Base-by-base conservation (phyloP, 495 filamentous ascomycete genomes). In the Venustampulla echinocandica region DNA sequence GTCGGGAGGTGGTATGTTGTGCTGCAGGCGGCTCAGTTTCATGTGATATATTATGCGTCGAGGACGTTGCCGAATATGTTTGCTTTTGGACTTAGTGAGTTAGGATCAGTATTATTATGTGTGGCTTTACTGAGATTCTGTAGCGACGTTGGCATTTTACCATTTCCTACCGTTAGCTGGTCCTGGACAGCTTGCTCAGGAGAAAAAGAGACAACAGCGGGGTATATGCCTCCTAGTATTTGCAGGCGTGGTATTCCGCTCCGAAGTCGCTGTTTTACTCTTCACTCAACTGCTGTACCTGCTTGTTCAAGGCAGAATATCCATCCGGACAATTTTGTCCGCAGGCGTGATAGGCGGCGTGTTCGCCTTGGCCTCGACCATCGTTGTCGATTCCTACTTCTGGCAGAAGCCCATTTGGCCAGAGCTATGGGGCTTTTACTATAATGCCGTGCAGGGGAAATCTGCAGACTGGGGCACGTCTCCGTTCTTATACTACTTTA, bases 1-100 rank as follows among this genome's bases (percentile, higher is more conserved):
- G 73, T 82, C 2, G 85, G 82, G 18, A 73, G 79, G 48, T 97
- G 90, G 87, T 99, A 87, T 62, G 61, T 83, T 5, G 47, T 92
- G 41, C 72, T 97, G 25, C 89, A 92, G 52, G 75, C 77, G 0
- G 84, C 81, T 62, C 90, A 95, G 60, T 97, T 99, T 60, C 92
- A 97, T 67, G 64, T 95, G 42, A 75, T 92, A 41, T 97, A 87
- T 70, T 99, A 97, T 64, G 87, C 93, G 13, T 93, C 87, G 6
- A 73, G 93, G 43, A 87, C 88, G 1, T 69, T 99, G 22, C 93
- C 92, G 3, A 99, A 99, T 60, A 95, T 92, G 79, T 96, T 96
- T 61, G 92, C 92, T 37, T 90, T 99, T 66, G 77, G 80, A 11
- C 64, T 95, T 13, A 83, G 56, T 59, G 79, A 82, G 71, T 54